Base-by-base conservation (phyloP, 2,329 filamentous ascomycete species). In the Cytospora paraplurivora region DNA sequence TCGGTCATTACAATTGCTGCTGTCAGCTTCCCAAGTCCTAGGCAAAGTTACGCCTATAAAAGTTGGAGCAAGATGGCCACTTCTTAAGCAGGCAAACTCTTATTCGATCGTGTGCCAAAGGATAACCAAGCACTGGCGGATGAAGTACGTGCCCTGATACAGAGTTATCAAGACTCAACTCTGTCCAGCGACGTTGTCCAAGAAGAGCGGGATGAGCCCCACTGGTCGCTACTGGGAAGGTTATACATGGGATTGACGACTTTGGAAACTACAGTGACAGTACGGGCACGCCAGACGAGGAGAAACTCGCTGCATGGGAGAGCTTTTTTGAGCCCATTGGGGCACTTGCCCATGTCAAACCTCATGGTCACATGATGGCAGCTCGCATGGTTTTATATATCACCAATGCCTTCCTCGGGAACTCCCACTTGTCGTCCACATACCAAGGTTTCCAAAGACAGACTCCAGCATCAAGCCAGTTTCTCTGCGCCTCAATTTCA, bases 181-280 rank as follows among this genome's bases (percentile, higher is more conserved):
- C 10, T 27, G 13, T 27, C 32, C 27, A 32, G 17, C 32, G 38
- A 12, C 0, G 33, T 19, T 8, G 32, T 11, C 4, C n/a, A 19
- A 8, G 21, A 21, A 3, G 44, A 19, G n/a, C 44, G n/a, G 17
- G 3, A 21, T 17, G 44, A 33, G 37, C 5, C 38, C 7, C 11
- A 4, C 1, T 37, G 34, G 44, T 38, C 6, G 11, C 10, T 64
- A 3, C 44, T 64, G 15, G 27, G 41, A 21, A 52, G 35, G 38
- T 32, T 64, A 3, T 58, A 62, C 49, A 11, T 19, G 19, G 51
- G 21, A 64, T 64, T 13, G 34, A 35, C 27, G 21, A 55, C 3
- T 58, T 64, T 11, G 32, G 33, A 10, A 34, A 4, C 17, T 55
- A 57, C n/a, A 7, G 27, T 85, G 3, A 84, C 82, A 56, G 83